Conservation (phyloP, 306 rosid species). For the Gleditsia sinensis region DNA sequence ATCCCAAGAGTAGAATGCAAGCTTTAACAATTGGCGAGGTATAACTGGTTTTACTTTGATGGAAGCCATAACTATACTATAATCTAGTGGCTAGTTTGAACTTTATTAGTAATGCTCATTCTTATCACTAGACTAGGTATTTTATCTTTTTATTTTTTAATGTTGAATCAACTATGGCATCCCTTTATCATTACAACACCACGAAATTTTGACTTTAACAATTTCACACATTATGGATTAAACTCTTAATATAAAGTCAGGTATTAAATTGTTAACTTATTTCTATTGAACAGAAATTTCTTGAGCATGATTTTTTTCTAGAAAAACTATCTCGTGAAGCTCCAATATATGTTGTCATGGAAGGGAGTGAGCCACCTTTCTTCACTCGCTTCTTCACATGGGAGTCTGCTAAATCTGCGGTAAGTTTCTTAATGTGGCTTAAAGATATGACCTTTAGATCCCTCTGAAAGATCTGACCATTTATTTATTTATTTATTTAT, state of each 20-base stretch:
- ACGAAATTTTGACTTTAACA: conserved; percentile 5
- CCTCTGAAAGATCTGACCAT: conserved; percentile 29
- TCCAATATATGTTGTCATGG: conserved; percentile 77
- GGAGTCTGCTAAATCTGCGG: conserved; percentile 85
- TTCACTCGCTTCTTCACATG: conserved; percentile 95
- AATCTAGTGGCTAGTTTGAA: conserved; percentile 14
- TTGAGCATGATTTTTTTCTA: conserved; percentile 82
- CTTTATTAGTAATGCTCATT: conserved; percentile 11
- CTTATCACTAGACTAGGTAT: background rate
- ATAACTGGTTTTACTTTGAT: conserved; percentile 41
- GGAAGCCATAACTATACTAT: conserved; percentile 30
- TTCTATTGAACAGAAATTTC: conserved; percentile 71
- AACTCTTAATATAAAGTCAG: conserved; percentile 24
- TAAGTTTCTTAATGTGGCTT: conserved; percentile 47
- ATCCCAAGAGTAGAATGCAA: conserved; percentile 62
- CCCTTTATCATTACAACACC: conserved; percentile 16
- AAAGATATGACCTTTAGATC: conserved; percentile 11
- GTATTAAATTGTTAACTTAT: conserved; percentile 32
- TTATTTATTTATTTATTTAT: conserved; percentile 28
- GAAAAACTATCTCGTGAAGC: conserved; percentile 72
- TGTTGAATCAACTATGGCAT: conserved; percentile 16
- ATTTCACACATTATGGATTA: background rate
- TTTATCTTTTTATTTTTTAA: background rate
- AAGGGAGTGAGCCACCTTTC: conserved; percentile 95
- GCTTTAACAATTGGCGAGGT: conserved; percentile 96